Conservation (phyloP, 2,329 filamentous ascomycete genomes). For the Davidsoniella virescens region DNA sequence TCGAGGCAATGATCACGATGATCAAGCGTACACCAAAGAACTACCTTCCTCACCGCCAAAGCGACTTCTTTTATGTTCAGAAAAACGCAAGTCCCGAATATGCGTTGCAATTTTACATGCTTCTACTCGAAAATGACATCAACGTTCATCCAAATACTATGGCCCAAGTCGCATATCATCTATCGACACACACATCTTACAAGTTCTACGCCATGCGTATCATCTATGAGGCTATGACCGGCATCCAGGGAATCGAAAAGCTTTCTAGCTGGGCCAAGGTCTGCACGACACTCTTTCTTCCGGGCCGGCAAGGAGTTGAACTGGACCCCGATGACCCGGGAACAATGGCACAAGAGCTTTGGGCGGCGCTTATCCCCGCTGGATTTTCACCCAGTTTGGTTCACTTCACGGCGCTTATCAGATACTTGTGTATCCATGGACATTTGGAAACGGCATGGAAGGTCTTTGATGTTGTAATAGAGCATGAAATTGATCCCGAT, state of each 20-base stretch:
- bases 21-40: conserved; percentile 5
- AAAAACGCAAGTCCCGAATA: conserved; percentile 18
- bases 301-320: background rate
- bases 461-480: conserved; percentile 46
- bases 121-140: conserved; percentile 19
- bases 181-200: conserved; percentile 25
- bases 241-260: conserved; percentile 24
- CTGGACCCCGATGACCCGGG: conserved; percentile 19
- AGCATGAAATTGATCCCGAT: conserved; percentile 46
- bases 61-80: conserved; percentile 10
- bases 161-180: conserved; percentile 29
- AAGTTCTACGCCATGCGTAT: conserved; percentile 11
- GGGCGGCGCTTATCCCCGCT: conserved; percentile 22
- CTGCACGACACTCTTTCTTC: conserved; percentile 31
- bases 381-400: conserved; percentile 47
- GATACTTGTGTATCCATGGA: conserved; percentile 51
- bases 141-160: conserved; percentile 27
- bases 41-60: conserved; percentile 23
- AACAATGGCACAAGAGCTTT: conserved; percentile 25
- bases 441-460: conserved; percentile 47
- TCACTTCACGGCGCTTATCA: conserved; percentile 51
- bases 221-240: conserved; percentile 21
- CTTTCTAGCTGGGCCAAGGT: conserved; percentile 29
- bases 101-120: conserved; percentile 22
- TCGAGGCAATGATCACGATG: conserved; percentile 14